Evolutionary conservation across 106 monocot species (phyloP).

Genomic region (Amphibolis antarctica): DNA sequence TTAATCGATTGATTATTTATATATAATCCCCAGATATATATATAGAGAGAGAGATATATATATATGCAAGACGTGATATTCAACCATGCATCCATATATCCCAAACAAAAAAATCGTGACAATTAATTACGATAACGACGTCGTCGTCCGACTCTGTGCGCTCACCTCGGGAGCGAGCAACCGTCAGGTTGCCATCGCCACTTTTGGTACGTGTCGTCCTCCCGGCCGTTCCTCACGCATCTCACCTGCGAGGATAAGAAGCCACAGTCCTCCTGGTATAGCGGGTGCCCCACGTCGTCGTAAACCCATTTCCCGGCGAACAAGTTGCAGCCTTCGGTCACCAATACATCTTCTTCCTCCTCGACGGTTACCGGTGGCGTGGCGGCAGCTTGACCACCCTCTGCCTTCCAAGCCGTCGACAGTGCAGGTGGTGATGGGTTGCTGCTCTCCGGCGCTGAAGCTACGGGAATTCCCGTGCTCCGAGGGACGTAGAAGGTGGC

Average conservation of each 20-base stretch:
- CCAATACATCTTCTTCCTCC: no score
- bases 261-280: slow-evolving; percentile 44
- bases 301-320: slow-evolving; percentile 65
- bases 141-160: not conserved
- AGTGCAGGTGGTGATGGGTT: no score
- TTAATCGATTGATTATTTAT: not conserved
- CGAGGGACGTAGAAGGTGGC: not conserved
- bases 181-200: slow-evolving; percentile 68
- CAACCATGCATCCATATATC: no score
- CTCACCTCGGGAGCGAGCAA: slow-evolving; percentile 58
- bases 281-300: slow-evolving; percentile 52
- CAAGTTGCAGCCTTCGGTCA: slow-evolving; percentile 31
- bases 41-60: no score
- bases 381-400: no score
- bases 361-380: no score
- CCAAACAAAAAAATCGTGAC: not conserved
- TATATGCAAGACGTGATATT: no score
- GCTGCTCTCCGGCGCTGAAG: not conserved
- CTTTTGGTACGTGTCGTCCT: slow-evolving; percentile 49
- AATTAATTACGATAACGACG: not conserved
- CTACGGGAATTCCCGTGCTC: not conserved
- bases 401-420: no score
- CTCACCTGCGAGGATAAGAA: slow-evolving; percentile 67
- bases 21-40: not conserved
- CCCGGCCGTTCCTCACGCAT: slow-evolving; percentile 62